phyloP scores from a whole-genome alignment of 2,329 filamentous ascomycete species.

The Botryotinia narcissicola region DNA sequence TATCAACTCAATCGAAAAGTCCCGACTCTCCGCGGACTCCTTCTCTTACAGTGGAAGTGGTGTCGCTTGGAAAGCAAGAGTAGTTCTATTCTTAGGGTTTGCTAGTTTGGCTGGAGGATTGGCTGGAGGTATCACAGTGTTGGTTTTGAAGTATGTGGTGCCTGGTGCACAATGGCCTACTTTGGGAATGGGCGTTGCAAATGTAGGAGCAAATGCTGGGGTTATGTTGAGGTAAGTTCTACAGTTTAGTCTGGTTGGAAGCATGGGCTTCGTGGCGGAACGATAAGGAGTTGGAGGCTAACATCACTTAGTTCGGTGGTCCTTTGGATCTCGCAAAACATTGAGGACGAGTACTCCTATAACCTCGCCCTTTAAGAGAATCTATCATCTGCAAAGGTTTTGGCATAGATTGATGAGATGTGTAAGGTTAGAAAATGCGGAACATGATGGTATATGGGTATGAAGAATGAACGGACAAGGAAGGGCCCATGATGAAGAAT shows the following conservation, averaged over 20 bases:
- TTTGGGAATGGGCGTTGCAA: conserved; percentile 63
- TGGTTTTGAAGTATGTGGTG: conserved; percentile 64
- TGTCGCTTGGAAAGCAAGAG: conserved; percentile 67
- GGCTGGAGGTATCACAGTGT: conserved; percentile 66
- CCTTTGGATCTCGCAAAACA: conserved; percentile 68
- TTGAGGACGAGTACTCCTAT: conserved; percentile 71
- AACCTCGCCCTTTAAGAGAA: conserved; percentile 55
- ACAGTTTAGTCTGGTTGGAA: not conserved
- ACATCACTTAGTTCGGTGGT: conserved; percentile 53
- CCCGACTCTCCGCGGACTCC: conserved; percentile 60
- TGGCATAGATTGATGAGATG: conserved; percentile 1
- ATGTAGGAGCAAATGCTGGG: conserved; percentile 62
- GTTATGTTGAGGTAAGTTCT: conserved; percentile 56
- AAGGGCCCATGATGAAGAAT: conserved; percentile 2
- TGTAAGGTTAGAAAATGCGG: not conserved
- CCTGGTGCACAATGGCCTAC: conserved; percentile 57
- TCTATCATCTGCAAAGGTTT: not conserved
- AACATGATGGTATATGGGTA: not conserved
- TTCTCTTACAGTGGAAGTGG: conserved; percentile 61
- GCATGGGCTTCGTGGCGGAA: not conserved
- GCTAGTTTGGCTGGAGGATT: conserved; percentile 64
- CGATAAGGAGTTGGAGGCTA: conserved; percentile 19
- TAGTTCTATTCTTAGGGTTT: conserved; percentile 66
- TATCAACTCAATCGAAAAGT: conserved; percentile 68
- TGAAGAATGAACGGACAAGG: conserved; percentile 6